These are phyloP conservation scores for Agaricales sp. DNA, from an alignment of 1,284 basidiomycete species.

Conservation along the genomic window DNA sequence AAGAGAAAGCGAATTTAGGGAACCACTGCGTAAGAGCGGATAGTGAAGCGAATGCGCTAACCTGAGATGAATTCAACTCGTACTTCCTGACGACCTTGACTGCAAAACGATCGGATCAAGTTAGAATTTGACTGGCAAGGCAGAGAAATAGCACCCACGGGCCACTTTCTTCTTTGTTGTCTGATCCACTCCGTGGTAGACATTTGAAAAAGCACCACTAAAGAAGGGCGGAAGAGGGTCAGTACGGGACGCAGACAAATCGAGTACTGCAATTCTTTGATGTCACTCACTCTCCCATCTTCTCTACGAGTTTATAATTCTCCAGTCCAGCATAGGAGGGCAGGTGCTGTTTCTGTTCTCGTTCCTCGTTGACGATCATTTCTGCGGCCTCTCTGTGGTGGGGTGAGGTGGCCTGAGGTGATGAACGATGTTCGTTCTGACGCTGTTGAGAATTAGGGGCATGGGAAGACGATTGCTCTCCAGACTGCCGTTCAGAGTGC, in stretches of 20 bases:
- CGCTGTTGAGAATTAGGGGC: neutral
- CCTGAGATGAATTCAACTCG: slow-evolving; percentile 92
- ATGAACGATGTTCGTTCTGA: neutral
- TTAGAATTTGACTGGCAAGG: slow-evolving; percentile 8
- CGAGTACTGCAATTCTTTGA: slow-evolving; percentile 9
- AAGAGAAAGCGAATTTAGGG: slow-evolving; percentile 14
- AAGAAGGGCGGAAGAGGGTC: slow-evolving; percentile 10
- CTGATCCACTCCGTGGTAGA: slow-evolving; percentile 87
- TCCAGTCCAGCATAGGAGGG: slow-evolving; percentile 81
- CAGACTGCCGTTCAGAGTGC: slow-evolving; percentile 12
- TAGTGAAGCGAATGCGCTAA: slow-evolving; percentile 37
- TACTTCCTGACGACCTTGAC: slow-evolving; percentile 98
- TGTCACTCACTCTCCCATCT: slow-evolving; percentile 87
- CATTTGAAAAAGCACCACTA: slow-evolving; percentile 96
- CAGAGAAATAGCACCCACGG: slow-evolving; percentile 33
- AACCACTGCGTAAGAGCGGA: slow-evolving; percentile 8
- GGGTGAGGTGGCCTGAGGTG: slow-evolving; percentile 15
- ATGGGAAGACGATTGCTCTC: slow-evolving; percentile 4
- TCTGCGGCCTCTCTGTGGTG: slow-evolving; percentile 52
- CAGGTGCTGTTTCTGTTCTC: slow-evolving; percentile 63
- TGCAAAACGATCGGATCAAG: slow-evolving; percentile 18
- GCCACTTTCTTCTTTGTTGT: slow-evolving; percentile 79
- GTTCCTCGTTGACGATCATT: slow-evolving; percentile 71
- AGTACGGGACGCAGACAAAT: slow-evolving; percentile 11
- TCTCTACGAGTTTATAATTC: slow-evolving; percentile 71